phyloP scores from a whole-genome alignment of 306 rosid genomes.

The Vigna mungo region DNA sequence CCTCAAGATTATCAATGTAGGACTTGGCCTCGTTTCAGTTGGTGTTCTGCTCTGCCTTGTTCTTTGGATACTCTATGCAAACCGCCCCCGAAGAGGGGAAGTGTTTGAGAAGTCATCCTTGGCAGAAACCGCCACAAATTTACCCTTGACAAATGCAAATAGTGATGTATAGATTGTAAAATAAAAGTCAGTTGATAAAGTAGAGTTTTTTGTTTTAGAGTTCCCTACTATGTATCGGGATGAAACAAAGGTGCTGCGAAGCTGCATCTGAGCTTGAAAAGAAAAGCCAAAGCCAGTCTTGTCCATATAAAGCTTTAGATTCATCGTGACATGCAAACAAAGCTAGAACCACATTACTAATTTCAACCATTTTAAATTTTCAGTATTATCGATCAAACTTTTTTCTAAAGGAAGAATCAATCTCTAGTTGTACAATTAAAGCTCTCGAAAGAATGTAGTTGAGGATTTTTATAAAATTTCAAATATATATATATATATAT shows the following conservation, averaged over 20 bases:
- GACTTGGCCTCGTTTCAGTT: constrained; percentile 85
- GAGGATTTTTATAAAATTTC: too few species aligned
- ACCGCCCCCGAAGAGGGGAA: constrained; percentile 90
- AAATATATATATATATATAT: too few species aligned
- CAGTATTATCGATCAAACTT: too few species aligned
- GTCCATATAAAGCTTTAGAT: constrained; percentile 37
- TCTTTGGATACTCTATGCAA: constrained; percentile 91
- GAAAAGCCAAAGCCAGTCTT: constrained; percentile 34
- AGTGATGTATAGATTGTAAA: constrained; percentile 51
- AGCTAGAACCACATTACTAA: too few species aligned
- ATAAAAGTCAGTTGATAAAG: constrained; percentile 31
- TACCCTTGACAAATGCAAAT: constrained; percentile 45
- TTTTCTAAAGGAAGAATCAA: too few species aligned
- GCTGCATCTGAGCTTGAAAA: constrained; percentile 55
- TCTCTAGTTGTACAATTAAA: too few species aligned
- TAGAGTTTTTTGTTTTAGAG: constrained; percentile 25
- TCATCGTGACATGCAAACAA: too few species aligned
- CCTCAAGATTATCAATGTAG: constrained; percentile 75
- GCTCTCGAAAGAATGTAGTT: too few species aligned
- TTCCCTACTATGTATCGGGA: constrained; percentile 39
- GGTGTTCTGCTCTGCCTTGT: constrained; percentile 91
- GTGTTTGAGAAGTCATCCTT: constrained; percentile 72
- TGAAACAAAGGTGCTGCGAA: constrained; percentile 78
- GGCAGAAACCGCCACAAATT: constrained; percentile 38
- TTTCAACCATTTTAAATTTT: too few species aligned